Conservation (phyloP, 2,329 filamentous ascomycete genomes). For the Verticillium dahliae region DNA sequence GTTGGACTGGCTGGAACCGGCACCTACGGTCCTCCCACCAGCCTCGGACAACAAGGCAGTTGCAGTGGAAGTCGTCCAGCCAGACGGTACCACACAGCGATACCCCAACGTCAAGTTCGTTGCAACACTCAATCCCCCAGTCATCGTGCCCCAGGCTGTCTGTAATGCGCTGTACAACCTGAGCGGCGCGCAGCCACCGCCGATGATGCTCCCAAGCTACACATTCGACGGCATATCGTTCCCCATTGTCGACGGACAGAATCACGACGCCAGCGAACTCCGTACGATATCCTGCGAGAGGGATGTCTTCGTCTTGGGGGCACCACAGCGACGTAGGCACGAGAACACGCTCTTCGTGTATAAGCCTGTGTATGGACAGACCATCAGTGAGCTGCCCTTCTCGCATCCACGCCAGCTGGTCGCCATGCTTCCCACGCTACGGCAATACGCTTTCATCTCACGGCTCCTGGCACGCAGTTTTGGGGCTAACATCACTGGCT, state of each 20-base stretch:
- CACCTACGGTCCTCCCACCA: constrained; percentile 50
- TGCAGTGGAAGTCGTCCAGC: constrained; percentile 46
- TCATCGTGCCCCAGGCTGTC: constrained; percentile 60
- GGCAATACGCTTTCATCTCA: constrained; percentile 69
- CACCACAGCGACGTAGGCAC: constrained; percentile 30
- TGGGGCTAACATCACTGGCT: constrained; percentile 8
- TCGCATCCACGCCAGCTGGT: constrained; percentile 72
- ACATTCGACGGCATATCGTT: constrained; percentile 55
- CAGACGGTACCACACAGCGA: constrained; percentile 37
- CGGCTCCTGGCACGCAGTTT: constrained; percentile 59
- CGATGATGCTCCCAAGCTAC: constrained; percentile 27
- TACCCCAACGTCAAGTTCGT: constrained; percentile 69
- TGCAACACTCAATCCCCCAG: constrained; percentile 66
- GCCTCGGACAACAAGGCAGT: constrained; percentile 40
- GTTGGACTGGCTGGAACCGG: constrained; percentile 69
- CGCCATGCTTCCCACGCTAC: constrained; percentile 63
- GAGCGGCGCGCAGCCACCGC: constrained; percentile 39
- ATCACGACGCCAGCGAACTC: constrained; percentile 50
- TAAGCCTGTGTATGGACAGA: constrained; percentile 65
- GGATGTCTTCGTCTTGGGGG: constrained; percentile 33
- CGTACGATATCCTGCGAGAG: constrained; percentile 46
- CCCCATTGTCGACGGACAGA: constrained; percentile 39
- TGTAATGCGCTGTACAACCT: constrained; percentile 57
- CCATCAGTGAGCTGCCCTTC: constrained; percentile 64
- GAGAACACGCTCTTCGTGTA: constrained; percentile 61